Conservation (phyloP, 1,284 basidiomycete genomes). For the Hypsizygus ulmarius region DNA sequence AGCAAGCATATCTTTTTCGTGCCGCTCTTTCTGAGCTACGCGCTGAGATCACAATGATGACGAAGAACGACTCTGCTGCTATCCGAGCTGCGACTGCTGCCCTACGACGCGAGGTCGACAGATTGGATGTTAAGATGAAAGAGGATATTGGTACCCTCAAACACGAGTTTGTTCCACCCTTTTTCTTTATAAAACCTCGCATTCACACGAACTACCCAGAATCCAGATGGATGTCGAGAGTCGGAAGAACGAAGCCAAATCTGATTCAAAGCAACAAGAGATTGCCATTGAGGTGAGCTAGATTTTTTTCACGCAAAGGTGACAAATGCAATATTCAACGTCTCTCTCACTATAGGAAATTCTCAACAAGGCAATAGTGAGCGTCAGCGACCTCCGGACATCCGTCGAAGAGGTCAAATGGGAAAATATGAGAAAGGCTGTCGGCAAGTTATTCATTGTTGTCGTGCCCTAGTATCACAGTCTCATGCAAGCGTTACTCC, state of each 20-base stretch:
- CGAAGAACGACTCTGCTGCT: conserved; percentile 83
- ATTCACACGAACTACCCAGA: conserved; percentile 36
- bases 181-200: conserved; percentile 6
- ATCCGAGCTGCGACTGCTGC: conserved; percentile 74
- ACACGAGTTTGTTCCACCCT: conserved; percentile 75
- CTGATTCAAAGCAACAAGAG: conserved; percentile 85
- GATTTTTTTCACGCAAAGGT: not conserved
- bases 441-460: conserved; percentile 52
- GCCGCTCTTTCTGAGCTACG: conserved; percentile 92
- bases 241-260: conserved; percentile 89
- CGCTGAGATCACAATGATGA: conserved; percentile 81
- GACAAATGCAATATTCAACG: conserved; percentile 3
- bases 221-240: conserved; percentile 97
- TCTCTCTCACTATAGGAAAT: conserved; percentile 56
- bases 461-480: not conserved
- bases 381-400: conserved; percentile 82
- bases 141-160: conserved; percentile 88
- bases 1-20: conserved; percentile 96
- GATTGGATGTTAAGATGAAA: conserved; percentile 88
- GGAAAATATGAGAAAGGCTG: conserved; percentile 87
- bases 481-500: conserved; percentile 7
- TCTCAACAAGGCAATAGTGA: conserved; percentile 83
- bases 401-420: conserved; percentile 88
- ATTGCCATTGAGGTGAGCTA: conserved; percentile 79
- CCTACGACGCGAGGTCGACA: conserved; percentile 87